These are phyloP conservation scores for Pezicula radicicola DNA, from an alignment of 2,329 filamentous ascomycete species.

Conservation along the genomic window DNA sequence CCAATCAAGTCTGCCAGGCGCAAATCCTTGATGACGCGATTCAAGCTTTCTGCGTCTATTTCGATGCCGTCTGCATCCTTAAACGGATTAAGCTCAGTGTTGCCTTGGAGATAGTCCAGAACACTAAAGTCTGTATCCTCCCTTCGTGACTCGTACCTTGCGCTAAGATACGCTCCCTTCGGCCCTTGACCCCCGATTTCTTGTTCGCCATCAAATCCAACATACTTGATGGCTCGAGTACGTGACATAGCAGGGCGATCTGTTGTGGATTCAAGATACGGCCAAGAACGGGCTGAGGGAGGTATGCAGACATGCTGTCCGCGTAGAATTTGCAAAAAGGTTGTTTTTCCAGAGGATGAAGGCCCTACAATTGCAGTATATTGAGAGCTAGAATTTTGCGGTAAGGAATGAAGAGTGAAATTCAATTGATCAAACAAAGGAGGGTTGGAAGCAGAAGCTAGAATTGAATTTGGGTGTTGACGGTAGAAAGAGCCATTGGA, in stretches of 20 bases:
- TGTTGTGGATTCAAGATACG: constrained; percentile 67
- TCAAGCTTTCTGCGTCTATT: constrained; percentile 49
- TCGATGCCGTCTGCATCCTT: constrained; percentile 45
- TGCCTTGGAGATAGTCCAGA: constrained; percentile 74
- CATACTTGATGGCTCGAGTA: constrained; percentile 76
- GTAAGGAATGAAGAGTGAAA: constrained; percentile 64
- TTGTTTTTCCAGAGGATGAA: constrained; percentile 75
- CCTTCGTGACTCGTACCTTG: constrained; percentile 82
- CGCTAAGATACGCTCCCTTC: constrained; percentile 79
- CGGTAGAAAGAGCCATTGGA: constrained; percentile 80
- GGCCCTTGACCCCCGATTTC: constrained; percentile 52
- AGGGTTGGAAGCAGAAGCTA: constrained; percentile 50
- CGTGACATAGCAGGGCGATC: constrained; percentile 36
- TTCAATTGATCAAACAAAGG: constrained; percentile 69
- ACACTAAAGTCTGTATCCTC: constrained; percentile 89
- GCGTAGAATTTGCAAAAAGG: constrained; percentile 74
- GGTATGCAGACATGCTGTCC: constrained; percentile 76
- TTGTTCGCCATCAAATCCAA: constrained; percentile 81
- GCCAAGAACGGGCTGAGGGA: constrained; percentile 72
- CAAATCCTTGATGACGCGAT: constrained; percentile 66
- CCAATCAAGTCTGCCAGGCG: constrained; percentile 66
- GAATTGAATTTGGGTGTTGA: constrained; percentile 59
- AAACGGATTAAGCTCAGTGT: constrained; percentile 78
- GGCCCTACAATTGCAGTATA: constrained; percentile 86
- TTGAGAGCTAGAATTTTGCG: constrained; percentile 37